Conservation (phyloP, 2,329 filamentous ascomycete genomes). For the Cercospora canescens region DNA sequence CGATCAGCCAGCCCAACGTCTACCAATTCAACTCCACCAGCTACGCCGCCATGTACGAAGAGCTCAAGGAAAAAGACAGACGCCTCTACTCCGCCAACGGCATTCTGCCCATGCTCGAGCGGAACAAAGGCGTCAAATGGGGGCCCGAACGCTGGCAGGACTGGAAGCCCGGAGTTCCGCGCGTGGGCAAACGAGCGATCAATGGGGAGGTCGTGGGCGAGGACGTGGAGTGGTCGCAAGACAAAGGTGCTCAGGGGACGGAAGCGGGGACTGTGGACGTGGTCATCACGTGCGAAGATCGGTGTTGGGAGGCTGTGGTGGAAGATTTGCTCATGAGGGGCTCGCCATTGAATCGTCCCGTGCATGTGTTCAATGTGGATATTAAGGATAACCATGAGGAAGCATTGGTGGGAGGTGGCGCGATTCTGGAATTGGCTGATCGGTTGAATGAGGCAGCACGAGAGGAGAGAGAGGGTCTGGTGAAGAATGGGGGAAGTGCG, state of each 20-base stretch:
- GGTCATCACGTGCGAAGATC: constrained; percentile 95
- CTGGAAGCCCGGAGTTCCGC: constrained; percentile 84
- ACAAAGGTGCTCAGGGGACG: constrained; percentile 76
- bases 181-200: constrained; percentile 62
- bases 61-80: constrained; percentile 81
- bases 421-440: constrained; percentile 88
- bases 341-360: constrained; percentile 82
- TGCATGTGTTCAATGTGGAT: constrained; percentile 97
- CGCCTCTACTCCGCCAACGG: constrained; percentile 89
- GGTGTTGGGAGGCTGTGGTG: constrained; percentile 96
- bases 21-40: constrained; percentile 98
- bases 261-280: constrained; percentile 90
- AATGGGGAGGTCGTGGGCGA: constrained; percentile 4
- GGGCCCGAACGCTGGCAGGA: constrained; percentile 97
- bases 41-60: constrained; percentile 91
- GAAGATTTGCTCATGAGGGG: constrained; percentile 89
- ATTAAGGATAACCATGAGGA: constrained; percentile 99
- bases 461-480: constrained; percentile 76
- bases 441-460: constrained; percentile 76
- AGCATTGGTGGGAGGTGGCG: constrained; percentile 83
- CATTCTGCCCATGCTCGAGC: constrained; percentile 90
- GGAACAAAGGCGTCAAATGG: constrained; percentile 90
- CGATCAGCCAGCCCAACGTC: constrained; percentile 93
- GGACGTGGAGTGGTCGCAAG: constrained; percentile 54
- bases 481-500: constrained; percentile 52